Evolutionary conservation across 441 rosid species (phyloP), one percentile per base, ranked within the genome.

Genomic region (Erysimum cheiri): DNA sequence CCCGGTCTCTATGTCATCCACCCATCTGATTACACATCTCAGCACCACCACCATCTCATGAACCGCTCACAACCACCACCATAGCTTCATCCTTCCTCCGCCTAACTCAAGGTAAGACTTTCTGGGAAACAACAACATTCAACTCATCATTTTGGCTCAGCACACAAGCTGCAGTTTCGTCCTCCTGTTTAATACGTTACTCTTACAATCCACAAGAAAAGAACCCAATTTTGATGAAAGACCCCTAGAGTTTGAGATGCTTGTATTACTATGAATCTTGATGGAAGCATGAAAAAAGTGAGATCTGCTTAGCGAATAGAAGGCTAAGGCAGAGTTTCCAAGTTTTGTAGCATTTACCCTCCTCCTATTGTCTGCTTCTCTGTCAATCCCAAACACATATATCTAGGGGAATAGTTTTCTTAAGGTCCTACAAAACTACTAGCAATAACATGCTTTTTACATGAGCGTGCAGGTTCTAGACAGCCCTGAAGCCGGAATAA

Each of bases 1-100:
- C 84, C 75, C 29, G 70, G 53, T 74, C 77, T 83, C 52, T 72
- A 71, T 76, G 80, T 85, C 53, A 49, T 81, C 19, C 75, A 88
- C 12, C 69, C 89, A 2, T 41, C 75, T 19, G 53, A 75, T 15
- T 22, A 31, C 60, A 4, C 70, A 33, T 63, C 74, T 14, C 77
- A 54, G 3, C 43, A 37, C 31, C 64, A 69, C 73, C 63, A 39
- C 8, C 13, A 46, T 55, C 65, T 55, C 74, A 54, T 69, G 73
- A 69, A 33, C 57, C 67, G 56, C 67, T 53, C 79, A 56, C 75
- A 69, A 49, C 49, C 79, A 63, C 79, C 79, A 57, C 79, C 79
- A 32, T 75, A 75, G 61, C 56, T 37, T 40, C 64, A 28, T 63
- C 36, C 24, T 37, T 62, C 46, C 36, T 29, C 52, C 14, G 5